These are phyloP conservation scores for Zalaria sp. DNA, from an alignment of 2,329 filamentous ascomycete species.

Conservation along the genomic window DNA sequence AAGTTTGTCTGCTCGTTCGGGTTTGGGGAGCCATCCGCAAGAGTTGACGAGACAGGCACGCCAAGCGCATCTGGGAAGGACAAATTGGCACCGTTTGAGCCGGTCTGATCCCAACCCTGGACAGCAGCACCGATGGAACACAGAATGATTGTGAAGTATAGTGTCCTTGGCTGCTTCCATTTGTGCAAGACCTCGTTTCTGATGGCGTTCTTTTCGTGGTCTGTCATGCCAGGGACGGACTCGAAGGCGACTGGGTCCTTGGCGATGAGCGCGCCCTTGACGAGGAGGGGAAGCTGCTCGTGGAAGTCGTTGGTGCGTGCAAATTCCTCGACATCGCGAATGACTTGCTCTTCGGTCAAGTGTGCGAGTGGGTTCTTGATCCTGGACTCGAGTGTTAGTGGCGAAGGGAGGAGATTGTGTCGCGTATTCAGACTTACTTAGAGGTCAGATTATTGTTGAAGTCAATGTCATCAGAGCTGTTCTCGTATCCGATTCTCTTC, in stretches of 20 bases:
- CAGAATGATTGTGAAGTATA: slow-evolving; percentile 49
- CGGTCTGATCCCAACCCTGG: slow-evolving; percentile 40
- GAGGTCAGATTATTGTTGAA: too few species aligned
- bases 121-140: slow-evolving; percentile 19
- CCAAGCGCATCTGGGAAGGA: slow-evolving; percentile 28
- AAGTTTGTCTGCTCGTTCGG: slow-evolving; percentile 19
- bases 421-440: too few species aligned
- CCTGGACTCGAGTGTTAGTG: background rate
- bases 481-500: too few species aligned
- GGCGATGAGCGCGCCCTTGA: slow-evolving; percentile 58
- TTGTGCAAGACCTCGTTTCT: slow-evolving; percentile 49
- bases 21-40: slow-evolving; percentile 15
- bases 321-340: background rate
- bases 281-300: slow-evolving; percentile 21
- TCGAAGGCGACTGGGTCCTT: slow-evolving; percentile 53
- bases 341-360: background rate
- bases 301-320: background rate
- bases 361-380: background rate
- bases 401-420: too few species aligned
- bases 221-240: slow-evolving; percentile 43
- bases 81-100: slow-evolving; percentile 39
- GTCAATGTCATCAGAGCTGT: too few species aligned
- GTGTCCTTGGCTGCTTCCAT: slow-evolving; percentile 45
- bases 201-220: slow-evolving; percentile 45
- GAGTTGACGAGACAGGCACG: slow-evolving; percentile 26